Base-by-base conservation (phyloP, 1,139 yeast species). In the Diutina sp. region DNA sequence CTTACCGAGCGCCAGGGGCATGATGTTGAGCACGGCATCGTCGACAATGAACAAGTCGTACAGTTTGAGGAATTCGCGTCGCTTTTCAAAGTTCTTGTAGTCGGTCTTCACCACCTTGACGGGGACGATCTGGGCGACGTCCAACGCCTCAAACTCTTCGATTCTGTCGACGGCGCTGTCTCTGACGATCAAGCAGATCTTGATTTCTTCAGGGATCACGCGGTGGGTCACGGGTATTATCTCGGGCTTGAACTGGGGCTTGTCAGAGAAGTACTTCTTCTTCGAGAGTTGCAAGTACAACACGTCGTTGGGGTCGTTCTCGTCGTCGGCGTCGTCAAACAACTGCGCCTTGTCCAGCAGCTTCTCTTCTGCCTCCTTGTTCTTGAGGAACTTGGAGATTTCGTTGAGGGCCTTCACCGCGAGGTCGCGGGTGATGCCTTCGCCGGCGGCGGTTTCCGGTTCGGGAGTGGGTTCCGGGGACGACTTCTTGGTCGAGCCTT, bases 1-100 rank as follows among this genome's bases (percentile, higher is more conserved):
- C 71, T 89, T 89, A 56, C 97, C 97, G 61, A 93, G 74, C 52
- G 87, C 72, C 62, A 85, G 83, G 57, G 99, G 99, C 72, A 91
- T 77, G 60, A 88, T 76, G 56, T 90, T 84, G 58, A 90, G 76
- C 55, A 91, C 77, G 48, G 87, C 84, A 63, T 90, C 96, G 70
- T 93, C 98, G 55, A 89, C 84, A 56, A 93, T 69, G 68, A 93
- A 89, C 60, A 90, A 64, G 65, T 91, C 96, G 65, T 77, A 85
- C 56, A 78, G 80, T 11, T 73, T 66, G 57, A 76, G 69, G 59
- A 87, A 77, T 61, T 83, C 83, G 72, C 91, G 83, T 69, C 86
- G 83, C 63, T 85, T 80, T 68, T 87, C 93, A 62, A 71, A 86
- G 48, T 84, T 78, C 67, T 85, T 84, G 71, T 79, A 86, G 58